phyloP scores from a whole-genome alignment of 75 land plant species.

The Selaginella moellendorffii region DNA sequence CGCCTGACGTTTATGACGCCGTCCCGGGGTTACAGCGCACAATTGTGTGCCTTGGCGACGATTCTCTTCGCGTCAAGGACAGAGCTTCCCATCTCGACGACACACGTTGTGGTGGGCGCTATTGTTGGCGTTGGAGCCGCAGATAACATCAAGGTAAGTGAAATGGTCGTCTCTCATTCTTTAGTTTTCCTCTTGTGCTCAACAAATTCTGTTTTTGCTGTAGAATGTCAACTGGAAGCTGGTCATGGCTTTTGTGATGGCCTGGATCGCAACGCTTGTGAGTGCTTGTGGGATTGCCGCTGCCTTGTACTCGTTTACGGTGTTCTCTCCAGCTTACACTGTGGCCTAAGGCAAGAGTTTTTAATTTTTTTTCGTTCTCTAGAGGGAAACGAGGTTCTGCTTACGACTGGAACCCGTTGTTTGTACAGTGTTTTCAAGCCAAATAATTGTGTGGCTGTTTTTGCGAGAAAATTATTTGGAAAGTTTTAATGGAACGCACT shows the following conservation, averaged over 20 bases:
- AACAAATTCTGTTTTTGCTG: constrained; percentile 3
- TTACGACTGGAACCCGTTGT: too few relatives aligned
- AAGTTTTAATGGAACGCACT: too few relatives aligned
- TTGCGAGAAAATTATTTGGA: too few relatives aligned
- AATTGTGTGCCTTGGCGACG: constrained; percentile 17
- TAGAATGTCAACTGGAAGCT: constrained; percentile 24
- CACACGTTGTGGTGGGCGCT: constrained; percentile 20
- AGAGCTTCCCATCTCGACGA: constrained; percentile 16
- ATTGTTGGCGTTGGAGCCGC: constrained; percentile 19
- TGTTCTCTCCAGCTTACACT: constrained; percentile 17
- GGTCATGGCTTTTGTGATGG: constrained; percentile 10
- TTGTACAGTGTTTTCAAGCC: too few relatives aligned
- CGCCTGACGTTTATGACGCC: constrained; percentile 15
- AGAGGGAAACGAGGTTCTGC: too few relatives aligned
- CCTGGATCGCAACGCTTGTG: constrained; percentile 16
- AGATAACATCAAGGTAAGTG: constrained; percentile 14
- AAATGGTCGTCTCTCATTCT: not conserved
- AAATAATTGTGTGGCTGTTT: too few relatives aligned
- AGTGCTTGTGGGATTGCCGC: constrained; percentile 13
- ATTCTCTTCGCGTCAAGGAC: constrained; percentile 8
- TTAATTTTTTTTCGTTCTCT: too few relatives aligned
- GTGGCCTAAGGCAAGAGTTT: not conserved
- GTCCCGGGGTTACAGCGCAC: constrained; percentile 19
- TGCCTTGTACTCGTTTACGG: constrained; percentile 18
- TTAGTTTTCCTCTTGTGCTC: not conserved